Percentiles rank a stretch among this genome's conserved stretches.
These are phyloP conservation scores for Sporothrix luriei DNA, from an alignment of 2,329 filamentous ascomycete genomes.

Conservation along the genomic window DNA sequence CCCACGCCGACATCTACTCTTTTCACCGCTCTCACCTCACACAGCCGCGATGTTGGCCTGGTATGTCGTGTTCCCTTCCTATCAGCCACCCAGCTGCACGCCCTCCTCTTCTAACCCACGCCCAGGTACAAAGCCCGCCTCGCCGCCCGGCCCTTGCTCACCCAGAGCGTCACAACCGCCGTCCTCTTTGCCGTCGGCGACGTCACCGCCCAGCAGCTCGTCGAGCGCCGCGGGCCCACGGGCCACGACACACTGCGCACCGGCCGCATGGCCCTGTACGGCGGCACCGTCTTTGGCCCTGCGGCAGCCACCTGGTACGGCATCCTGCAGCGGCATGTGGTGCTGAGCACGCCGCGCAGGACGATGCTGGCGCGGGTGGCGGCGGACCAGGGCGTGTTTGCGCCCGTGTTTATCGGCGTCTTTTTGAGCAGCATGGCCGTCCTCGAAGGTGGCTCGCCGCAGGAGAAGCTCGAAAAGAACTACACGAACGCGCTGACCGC, in stretches of 20 bases:
- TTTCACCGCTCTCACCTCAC: not conserved
- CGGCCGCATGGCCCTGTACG: conserved; percentile 77
- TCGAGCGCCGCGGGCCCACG: conserved; percentile 72
- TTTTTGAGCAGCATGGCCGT: conserved; percentile 86
- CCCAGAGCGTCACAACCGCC: conserved; percentile 85
- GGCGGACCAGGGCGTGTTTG: conserved; percentile 80
- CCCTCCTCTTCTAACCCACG: not conserved
- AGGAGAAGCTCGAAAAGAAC: conserved; percentile 70
- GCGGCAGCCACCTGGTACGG: conserved; percentile 85
- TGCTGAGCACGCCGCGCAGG: conserved; percentile 63
- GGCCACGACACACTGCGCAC: conserved; percentile 71
- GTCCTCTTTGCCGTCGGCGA: conserved; percentile 93
- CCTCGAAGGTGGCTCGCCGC: conserved; percentile 65
- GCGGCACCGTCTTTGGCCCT: conserved; percentile 82
- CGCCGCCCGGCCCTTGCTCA: conserved; percentile 79
- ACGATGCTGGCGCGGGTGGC: conserved; percentile 78
- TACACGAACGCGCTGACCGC: conserved; percentile 73
- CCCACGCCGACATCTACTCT: not conserved
- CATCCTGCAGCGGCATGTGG: conserved; percentile 71
- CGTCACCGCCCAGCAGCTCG: conserved; percentile 83
- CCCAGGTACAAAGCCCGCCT: conserved; percentile 83
- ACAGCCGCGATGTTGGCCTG: conserved; percentile 33
- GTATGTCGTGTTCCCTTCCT: conserved; percentile 27
- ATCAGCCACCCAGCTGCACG: too few species aligned
- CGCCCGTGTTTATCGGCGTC: conserved; percentile 76